phyloP scores from a whole-genome alignment of 306 rosid genomes.

The Fragaria vesca region DNA sequence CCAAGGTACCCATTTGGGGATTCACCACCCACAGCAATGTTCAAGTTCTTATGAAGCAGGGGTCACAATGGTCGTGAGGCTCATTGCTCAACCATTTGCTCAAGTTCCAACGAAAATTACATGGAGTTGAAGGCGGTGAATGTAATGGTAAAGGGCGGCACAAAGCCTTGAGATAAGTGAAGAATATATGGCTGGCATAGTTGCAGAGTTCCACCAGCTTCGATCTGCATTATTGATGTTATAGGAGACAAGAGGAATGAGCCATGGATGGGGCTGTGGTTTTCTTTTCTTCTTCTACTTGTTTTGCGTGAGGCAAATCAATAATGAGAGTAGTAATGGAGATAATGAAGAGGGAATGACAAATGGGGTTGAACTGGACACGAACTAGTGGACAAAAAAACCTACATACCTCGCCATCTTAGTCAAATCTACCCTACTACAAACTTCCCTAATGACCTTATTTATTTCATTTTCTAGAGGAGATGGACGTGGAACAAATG shows the following conservation, averaged over 20 bases:
- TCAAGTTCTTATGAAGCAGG: no score
- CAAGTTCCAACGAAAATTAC: slow-evolving; percentile 13
- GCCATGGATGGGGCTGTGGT: slow-evolving; percentile 57
- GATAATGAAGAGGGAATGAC: slow-evolving; percentile 45
- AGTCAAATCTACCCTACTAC: slow-evolving; percentile 2
- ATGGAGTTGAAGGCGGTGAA: slow-evolving; percentile 14
- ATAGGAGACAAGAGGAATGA: slow-evolving; percentile 54
- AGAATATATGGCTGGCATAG: not conserved
- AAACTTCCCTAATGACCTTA: not conserved
- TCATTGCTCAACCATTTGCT: not conserved
- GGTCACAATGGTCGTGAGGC: not conserved
- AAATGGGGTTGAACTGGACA: slow-evolving; percentile 45
- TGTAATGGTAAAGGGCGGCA: slow-evolving; percentile 25
- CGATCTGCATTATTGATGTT: slow-evolving; percentile 42
- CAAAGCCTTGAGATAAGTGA: slow-evolving; percentile 14
- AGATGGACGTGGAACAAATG: not conserved
- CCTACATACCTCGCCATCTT: slow-evolving; percentile 18
- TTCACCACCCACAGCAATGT: not conserved
- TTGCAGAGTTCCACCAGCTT: slow-evolving; percentile 32
- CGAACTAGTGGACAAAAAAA: slow-evolving; percentile 45
- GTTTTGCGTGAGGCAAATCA: slow-evolving; percentile 35
- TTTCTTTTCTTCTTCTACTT: slow-evolving; percentile 42
- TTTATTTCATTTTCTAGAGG: not conserved
- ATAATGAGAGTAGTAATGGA: slow-evolving; percentile 14
- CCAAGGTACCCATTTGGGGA: not conserved